phyloP scores from a whole-genome alignment of 306 rosid genomes.

The Castanea crenata region DNA sequence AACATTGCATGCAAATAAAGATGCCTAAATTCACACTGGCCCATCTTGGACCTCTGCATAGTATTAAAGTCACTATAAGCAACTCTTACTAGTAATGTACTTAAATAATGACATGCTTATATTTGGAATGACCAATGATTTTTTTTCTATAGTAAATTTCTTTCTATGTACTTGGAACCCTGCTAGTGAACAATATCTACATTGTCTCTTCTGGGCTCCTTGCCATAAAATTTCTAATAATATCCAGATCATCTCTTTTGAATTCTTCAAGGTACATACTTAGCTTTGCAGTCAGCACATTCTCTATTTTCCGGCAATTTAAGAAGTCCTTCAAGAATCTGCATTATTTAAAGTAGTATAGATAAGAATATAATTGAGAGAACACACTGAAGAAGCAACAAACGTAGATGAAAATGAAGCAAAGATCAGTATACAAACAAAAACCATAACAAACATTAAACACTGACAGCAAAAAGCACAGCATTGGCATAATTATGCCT shows the following conservation, averaged over 20 bases:
- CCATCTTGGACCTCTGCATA: constrained; percentile 98
- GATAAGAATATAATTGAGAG: constrained; percentile 16
- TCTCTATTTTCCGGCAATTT: constrained; percentile 93
- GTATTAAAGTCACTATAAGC: constrained; percentile 24
- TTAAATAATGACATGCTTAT: constrained; percentile 4
- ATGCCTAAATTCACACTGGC: constrained; percentile 99
- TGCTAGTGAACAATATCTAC: constrained; percentile 14
- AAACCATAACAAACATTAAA: not conserved
- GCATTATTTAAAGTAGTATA: constrained; percentile 33
- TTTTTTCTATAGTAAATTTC: constrained; percentile 17
- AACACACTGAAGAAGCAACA: not conserved
- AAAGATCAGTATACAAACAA: constrained; percentile 4
- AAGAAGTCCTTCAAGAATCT: constrained; percentile 98
- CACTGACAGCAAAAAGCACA: not conserved
- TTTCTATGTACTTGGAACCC: constrained; percentile 15
- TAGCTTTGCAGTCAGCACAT: constrained; percentile 99
- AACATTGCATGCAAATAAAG: constrained; percentile 98
- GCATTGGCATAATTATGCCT: not conserved
- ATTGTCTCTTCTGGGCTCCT: constrained; percentile 17
- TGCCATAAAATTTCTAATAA: not conserved
- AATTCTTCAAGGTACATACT: constrained; percentile 58
- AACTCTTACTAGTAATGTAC: constrained; percentile 10
- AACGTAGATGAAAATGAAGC: constrained; percentile 1
- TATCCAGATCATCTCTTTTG: constrained; percentile 19
- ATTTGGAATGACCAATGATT: not conserved